A percentile compares a stretch with the other conserved stretches of the same genome.
Evolutionary conservation across 2,329 filamentous ascomycete genomes (phyloP).

Genomic region (Scedosporium minutisporum): DNA sequence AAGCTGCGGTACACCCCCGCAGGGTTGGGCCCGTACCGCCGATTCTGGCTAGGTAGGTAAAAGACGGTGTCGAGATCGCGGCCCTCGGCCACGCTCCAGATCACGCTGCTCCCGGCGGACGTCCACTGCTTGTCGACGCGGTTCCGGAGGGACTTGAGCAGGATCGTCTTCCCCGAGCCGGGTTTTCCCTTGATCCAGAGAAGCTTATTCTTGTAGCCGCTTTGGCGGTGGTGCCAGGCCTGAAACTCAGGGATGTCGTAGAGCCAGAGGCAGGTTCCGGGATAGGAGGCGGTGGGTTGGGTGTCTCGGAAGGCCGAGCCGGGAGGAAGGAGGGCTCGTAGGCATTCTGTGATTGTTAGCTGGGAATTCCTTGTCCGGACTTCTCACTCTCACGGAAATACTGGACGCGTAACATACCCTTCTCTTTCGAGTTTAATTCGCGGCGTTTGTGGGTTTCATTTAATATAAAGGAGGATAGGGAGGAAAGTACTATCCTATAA

Average conservation of each 20-base stretch:
- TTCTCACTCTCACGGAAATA: background rate
- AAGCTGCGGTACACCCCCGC: constrained; percentile 19
- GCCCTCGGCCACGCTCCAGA: constrained; percentile 16
- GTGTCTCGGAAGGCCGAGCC: constrained; percentile 10
- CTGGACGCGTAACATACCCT: background rate
- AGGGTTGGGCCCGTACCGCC: constrained; percentile 10
- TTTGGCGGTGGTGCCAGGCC: constrained; percentile 19
- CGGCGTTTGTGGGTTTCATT: constrained; percentile 14
- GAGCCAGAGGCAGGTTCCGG: constrained; percentile 21
- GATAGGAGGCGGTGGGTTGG: constrained; percentile 14
- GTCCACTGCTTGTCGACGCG: constrained; percentile 19
- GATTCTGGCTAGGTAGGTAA: constrained; percentile 8
- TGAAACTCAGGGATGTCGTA: constrained; percentile 20
- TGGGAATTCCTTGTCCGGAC: too few relatives aligned
- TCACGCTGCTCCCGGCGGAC: constrained; percentile 14
- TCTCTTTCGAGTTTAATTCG: constrained; percentile 15
- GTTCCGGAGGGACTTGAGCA: constrained; percentile 17
- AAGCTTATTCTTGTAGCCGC: constrained; percentile 16
- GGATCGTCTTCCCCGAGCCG: constrained; percentile 20
- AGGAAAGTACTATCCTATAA: constrained; percentile 16
- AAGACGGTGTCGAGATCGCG: constrained; percentile 13
- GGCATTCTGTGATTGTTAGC: constrained; percentile 11
- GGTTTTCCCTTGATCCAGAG: constrained; percentile 22
- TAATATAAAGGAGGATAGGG: constrained; percentile 13
- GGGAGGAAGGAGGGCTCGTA: constrained; percentile 12